Percentiles rank a stretch among this genome's conserved stretches.
phyloP scores from a whole-genome alignment of 2,329 filamentous ascomycete species.

The Colletotrichum tamarilloi region DNA sequence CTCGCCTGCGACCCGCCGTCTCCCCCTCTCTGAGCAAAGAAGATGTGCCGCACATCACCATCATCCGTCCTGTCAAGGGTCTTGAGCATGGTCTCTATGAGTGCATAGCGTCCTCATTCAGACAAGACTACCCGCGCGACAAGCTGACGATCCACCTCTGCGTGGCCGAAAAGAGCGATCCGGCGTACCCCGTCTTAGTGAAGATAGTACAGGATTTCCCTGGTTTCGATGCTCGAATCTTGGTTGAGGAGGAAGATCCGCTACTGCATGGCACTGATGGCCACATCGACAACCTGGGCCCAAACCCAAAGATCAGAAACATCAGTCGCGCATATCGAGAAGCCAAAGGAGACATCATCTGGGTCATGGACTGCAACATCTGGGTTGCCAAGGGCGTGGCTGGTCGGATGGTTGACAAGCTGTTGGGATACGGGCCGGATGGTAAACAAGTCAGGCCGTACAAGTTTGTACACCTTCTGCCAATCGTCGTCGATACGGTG shows the following conservation, averaged over 20 bases:
- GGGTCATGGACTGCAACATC: conserved; percentile 96
- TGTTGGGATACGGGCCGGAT: conserved; percentile 73
- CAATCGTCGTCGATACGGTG: conserved; percentile 84
- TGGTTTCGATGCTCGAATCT: conserved; percentile 74
- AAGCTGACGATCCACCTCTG: conserved; percentile 87
- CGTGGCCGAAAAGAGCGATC: conserved; percentile 78
- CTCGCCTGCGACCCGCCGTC: conserved; percentile 58
- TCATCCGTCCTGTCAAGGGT: conserved; percentile 94
- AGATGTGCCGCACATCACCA: conserved; percentile 82
- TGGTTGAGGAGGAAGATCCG: conserved; percentile 86
- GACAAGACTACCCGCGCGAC: conserved; percentile 80
- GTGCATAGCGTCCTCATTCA: conserved; percentile 88
- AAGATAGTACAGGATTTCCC: conserved; percentile 80
- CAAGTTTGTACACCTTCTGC: conserved; percentile 96
- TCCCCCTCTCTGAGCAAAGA: conserved; percentile 61
- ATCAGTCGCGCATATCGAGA: conserved; percentile 94
- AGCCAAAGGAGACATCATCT: conserved; percentile 87
- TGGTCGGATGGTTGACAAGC: conserved; percentile 88
- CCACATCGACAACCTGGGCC: conserved; percentile 74
- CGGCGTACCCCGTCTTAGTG: conserved; percentile 79
- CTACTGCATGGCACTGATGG: conserved; percentile 67
- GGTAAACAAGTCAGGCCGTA: conserved; percentile 67
- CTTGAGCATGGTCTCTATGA: conserved; percentile 91
- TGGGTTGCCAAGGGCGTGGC: conserved; percentile 86
- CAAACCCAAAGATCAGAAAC: conserved; percentile 98